Base-by-base conservation (phyloP, 345 rosid genomes). In the Camelina sativa region DNA sequence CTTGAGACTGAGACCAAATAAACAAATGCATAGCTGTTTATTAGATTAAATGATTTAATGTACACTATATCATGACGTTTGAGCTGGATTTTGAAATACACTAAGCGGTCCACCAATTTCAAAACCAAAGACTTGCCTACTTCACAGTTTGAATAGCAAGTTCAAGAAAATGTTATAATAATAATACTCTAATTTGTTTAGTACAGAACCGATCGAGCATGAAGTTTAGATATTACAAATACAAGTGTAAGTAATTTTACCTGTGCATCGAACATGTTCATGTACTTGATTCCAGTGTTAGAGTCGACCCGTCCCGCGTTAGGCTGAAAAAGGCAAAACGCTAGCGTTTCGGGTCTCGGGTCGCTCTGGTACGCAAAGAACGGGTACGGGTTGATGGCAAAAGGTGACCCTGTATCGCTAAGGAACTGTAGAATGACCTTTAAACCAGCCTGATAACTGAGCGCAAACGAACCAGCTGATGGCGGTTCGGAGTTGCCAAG, bases 231-330 rank as follows among this genome's bases (percentile, higher is more conserved):
- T 30, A 51, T 6, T 50, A 6, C 8, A 20, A 38, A 0, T 50
- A 6, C 8, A 20, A 38, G 0, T 32, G 5, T 47, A 32, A 6
- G 2, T 5, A 20, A 22, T n/a, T 40, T n/a, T 52, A 91, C 97
- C 96, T 93, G 98, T 13, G 98, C 98, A 25, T 93, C 97, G 20
- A 91, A 93, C 98, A 93, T 93, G 86, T 88, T 91, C 96, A 78
- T 87, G 94, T 93, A 93, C 79, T 65, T 83, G 73, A 86, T 87
- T 28, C 96, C 93, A 4, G 80, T 86, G 4, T 84, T 87, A 11
- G 96, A 75, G 84, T 93, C 97, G 6, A 93, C 84, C 60, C 97
- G 87, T 19, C 98, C 97, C 11, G 92, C 62, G 85, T 93, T 93
- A 55, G 97, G 93, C 64, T 89, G 97, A 57, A 93, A 93, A 65